Percentiles rank a stretch among this genome's conserved stretches.
phyloP scores from a whole-genome alignment of 2,329 filamentous ascomycete genomes.

The Neurospora crassa region DNA sequence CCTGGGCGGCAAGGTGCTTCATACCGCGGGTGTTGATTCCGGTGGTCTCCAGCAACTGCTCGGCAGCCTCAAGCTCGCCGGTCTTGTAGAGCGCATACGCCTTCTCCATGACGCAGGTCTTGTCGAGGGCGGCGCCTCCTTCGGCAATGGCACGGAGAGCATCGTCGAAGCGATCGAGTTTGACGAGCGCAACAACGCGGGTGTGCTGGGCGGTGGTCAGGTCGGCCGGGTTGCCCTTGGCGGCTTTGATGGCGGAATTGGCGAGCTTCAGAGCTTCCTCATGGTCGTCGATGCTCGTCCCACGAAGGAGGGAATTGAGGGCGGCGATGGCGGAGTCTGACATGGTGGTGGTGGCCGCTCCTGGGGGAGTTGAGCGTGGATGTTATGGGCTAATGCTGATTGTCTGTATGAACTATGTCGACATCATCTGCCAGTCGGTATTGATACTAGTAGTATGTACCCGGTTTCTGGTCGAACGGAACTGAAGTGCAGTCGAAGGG shows the following conservation, averaged over 20 bases:
- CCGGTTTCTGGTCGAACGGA: background rate
- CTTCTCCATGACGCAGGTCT: conserved; percentile 56
- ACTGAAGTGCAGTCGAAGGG: background rate
- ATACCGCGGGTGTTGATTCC: conserved; percentile 14
- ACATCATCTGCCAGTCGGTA: background rate
- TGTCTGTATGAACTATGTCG: too few relatives aligned
- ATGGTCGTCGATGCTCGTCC: conserved; percentile 56
- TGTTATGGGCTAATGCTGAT: background rate
- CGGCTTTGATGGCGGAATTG: conserved; percentile 51
- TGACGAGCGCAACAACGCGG: conserved; percentile 65
- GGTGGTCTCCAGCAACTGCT: conserved; percentile 26
- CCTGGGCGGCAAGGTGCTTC: conserved; percentile 52
- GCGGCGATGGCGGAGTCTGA: conserved; percentile 37
- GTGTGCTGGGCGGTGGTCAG: conserved; percentile 51
- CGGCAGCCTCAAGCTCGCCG: conserved; percentile 57
- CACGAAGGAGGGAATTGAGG: conserved; percentile 45
- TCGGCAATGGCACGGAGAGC: conserved; percentile 60
- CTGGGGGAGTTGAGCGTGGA: background rate
- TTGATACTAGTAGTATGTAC: background rate
- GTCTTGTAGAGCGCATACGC: conserved; percentile 80
- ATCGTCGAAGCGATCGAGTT: conserved; percentile 75
- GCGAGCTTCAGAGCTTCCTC: conserved; percentile 60
- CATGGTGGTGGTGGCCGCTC: conserved; percentile 15
- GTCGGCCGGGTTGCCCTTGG: conserved; percentile 34
- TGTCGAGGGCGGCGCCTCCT: conserved; percentile 50